Conservation (phyloP, 2,329 filamentous ascomycete species). For the Ceratocystis ficicola region DNA sequence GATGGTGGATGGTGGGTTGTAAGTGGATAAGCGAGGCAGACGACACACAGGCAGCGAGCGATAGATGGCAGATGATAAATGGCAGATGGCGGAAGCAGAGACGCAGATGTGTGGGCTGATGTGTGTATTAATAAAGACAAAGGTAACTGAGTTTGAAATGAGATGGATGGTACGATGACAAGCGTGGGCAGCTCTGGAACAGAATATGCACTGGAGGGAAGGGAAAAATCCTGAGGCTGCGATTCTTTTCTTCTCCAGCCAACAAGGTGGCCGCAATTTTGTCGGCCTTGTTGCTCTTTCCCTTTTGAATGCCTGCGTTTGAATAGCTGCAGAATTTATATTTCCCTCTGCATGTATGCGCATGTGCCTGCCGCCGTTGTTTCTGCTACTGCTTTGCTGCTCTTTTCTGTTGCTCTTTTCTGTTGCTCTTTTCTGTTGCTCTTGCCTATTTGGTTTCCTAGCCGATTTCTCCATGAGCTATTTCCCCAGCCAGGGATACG, state of each 20-base stretch:
- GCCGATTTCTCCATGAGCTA: too few relatives aligned
- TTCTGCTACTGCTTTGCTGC: too few relatives aligned
- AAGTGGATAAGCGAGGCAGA: neutral
- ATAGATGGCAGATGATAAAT: too few relatives aligned
- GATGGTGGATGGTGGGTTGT: neutral
- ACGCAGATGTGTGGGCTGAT: neutral
- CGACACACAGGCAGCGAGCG: too few relatives aligned
- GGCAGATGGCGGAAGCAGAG: neutral
- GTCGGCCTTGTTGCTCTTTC: neutral
- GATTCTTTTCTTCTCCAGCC: slow-evolving; percentile 9
- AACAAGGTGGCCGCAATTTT: slow-evolving; percentile 15
- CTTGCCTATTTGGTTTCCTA: too few relatives aligned
- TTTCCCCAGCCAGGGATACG: too few relatives aligned
- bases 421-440: too few relatives aligned
- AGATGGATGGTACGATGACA: neutral
- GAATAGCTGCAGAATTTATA: neutral
- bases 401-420: too few relatives aligned
- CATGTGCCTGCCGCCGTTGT: neutral
- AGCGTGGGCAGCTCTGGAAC: neutral
- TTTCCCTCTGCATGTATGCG: neutral
- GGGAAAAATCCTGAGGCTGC: neutral
- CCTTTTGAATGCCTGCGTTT: neutral
- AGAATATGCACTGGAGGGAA: neutral
- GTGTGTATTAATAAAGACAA: neutral
- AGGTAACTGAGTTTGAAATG: too few relatives aligned